Conservation (phyloP, 2,329 filamentous ascomycete genomes). For the Exophiala sideris region DNA sequence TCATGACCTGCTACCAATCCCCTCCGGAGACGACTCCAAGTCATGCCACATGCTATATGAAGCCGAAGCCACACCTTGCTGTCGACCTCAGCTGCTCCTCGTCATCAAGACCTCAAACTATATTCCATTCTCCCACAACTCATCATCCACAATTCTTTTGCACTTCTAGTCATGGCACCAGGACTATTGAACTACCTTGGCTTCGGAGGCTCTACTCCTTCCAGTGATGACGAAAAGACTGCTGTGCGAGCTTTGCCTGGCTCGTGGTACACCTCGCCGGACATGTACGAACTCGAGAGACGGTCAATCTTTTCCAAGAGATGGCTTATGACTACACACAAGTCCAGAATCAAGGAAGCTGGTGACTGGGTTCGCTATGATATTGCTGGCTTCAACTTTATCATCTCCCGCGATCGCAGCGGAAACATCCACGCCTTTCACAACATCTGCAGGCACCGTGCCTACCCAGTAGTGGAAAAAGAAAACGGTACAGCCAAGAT, state of each 20-base stretch:
- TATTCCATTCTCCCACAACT: too few species aligned
- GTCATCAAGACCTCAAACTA: too few species aligned
- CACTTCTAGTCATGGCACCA: slow-evolving; percentile 11
- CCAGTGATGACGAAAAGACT: slow-evolving; percentile 8
- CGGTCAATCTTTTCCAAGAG: slow-evolving; percentile 50
- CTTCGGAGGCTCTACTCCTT: slow-evolving; percentile 4
- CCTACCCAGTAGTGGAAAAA: slow-evolving; percentile 49
- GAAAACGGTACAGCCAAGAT: slow-evolving; percentile 34
- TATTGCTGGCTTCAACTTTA: slow-evolving; percentile 51
- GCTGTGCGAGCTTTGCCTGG: slow-evolving; percentile 43
- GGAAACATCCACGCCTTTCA: slow-evolving; percentile 59
- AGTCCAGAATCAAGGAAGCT: slow-evolving; percentile 46
- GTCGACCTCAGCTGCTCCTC: neutral
- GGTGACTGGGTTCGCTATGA: slow-evolving; percentile 41
- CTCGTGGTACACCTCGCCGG: slow-evolving; percentile 48
- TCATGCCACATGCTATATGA: neutral
- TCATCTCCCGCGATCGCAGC: slow-evolving; percentile 51
- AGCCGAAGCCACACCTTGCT: neutral
- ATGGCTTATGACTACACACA: slow-evolving; percentile 38
- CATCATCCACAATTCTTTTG: neutral
- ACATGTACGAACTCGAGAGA: slow-evolving; percentile 47
- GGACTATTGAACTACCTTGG: slow-evolving; percentile 20
- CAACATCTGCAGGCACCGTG: slow-evolving; percentile 61
- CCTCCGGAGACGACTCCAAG: neutral
- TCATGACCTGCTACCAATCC: neutral